Evolutionary conservation across 345 rosid species (phyloP).

Genomic region (Murraya koenigii): DNA sequence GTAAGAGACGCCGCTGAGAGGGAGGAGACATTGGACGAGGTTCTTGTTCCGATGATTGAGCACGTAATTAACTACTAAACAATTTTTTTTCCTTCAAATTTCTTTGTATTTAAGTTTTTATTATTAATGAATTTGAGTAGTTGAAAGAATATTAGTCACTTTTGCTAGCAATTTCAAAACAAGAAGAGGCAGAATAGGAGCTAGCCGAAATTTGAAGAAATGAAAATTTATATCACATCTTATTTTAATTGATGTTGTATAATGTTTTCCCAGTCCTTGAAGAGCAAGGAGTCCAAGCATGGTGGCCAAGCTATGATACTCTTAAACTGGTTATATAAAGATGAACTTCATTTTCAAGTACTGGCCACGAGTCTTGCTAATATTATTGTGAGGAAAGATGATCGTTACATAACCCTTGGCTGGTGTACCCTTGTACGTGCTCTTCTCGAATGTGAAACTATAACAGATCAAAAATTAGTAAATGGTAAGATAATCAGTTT

Average conservation of each 20-base stretch:
- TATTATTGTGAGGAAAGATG: slow-evolving; percentile 57
- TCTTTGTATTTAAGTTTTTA: background rate
- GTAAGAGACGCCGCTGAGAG: slow-evolving; percentile 54
- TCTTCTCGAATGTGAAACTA: slow-evolving; percentile 54
- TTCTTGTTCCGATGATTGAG: slow-evolving; percentile 72
- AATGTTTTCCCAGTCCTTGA: slow-evolving; percentile 44
- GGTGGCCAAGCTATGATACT: slow-evolving; percentile 54
- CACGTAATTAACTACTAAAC: slow-evolving; percentile 36
- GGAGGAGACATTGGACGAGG: slow-evolving; percentile 44
- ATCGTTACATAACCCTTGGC: slow-evolving; percentile 64
- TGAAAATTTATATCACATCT: background rate
- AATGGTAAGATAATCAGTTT: slow-evolving; percentile 41
- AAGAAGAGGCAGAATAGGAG: background rate
- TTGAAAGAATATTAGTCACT: background rate
- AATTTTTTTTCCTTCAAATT: background rate
- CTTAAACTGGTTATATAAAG: slow-evolving; percentile 69
- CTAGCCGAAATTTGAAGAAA: background rate
- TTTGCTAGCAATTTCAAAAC: background rate
- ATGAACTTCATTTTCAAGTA: slow-evolving; percentile 53
- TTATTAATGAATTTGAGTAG: background rate
- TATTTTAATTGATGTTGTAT: background rate
- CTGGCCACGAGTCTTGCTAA: slow-evolving; percentile 43
- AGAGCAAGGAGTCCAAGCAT: slow-evolving; percentile 50
- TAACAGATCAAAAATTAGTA: slow-evolving; percentile 38
- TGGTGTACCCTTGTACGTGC: slow-evolving; percentile 78